These are phyloP conservation scores for Fusarium tuaranense DNA, from an alignment of 2,329 filamentous ascomycete genomes.

Conservation along the genomic window DNA sequence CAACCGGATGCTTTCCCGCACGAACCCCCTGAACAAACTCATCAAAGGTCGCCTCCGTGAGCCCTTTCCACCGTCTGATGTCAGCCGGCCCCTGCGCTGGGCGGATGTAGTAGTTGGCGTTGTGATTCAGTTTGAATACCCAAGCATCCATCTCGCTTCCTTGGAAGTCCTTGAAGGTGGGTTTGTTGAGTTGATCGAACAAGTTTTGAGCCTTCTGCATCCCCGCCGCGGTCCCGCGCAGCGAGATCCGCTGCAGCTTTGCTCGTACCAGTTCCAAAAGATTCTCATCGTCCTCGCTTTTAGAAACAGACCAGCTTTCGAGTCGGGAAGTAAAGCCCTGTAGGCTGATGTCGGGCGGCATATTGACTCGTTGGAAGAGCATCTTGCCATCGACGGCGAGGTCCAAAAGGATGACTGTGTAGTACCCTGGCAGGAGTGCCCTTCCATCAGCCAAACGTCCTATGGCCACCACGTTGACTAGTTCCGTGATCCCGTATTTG, in stretches of 20 bases:
- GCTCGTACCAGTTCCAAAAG: slow-evolving; percentile 12
- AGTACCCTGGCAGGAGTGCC: slow-evolving; percentile 35
- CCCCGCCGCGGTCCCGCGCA: slow-evolving; percentile 5
- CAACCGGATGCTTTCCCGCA: slow-evolving; percentile 22
- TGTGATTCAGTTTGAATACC: slow-evolving; percentile 28
- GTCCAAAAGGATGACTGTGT: slow-evolving; percentile 28
- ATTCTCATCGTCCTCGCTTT: slow-evolving; percentile 16
- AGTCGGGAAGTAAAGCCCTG: slow-evolving; percentile 26
- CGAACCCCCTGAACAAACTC: slow-evolving; percentile 16
- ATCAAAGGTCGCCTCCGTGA: slow-evolving; percentile 20
- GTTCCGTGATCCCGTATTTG: background rate
- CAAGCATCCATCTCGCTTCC: slow-evolving; percentile 24
- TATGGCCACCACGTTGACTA: slow-evolving; percentile 34
- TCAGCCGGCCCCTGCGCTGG: slow-evolving; percentile 29
- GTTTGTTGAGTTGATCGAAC: slow-evolving; percentile 9
- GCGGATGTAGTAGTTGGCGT: slow-evolving; percentile 17
- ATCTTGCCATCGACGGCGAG: slow-evolving; percentile 31
- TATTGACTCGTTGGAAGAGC: slow-evolving; percentile 7
- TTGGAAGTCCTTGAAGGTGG: background rate
- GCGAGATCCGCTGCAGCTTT: slow-evolving; percentile 9
- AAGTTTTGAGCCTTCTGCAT: slow-evolving; percentile 10
- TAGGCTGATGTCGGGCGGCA: slow-evolving; percentile 20
- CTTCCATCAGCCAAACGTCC: slow-evolving; percentile 30
- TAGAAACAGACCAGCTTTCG: slow-evolving; percentile 28
- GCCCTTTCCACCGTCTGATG: slow-evolving; percentile 19